Conservation (phyloP, 148 eudicot genomes). For the Nyssa sinensis region DNA sequence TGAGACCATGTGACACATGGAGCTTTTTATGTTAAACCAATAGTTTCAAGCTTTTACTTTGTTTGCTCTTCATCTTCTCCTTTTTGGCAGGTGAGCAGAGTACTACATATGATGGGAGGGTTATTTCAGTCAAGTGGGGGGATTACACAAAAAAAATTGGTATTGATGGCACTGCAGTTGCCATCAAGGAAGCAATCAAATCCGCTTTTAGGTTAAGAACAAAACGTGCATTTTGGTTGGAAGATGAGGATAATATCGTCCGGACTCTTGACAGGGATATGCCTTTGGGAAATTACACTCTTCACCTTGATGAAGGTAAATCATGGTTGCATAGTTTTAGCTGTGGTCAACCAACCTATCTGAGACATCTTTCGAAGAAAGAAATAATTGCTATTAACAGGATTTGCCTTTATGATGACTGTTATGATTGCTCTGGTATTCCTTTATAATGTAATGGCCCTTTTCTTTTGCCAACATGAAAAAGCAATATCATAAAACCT, state of each 20-base stretch:
- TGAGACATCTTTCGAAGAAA: neutral
- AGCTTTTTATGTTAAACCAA: neutral
- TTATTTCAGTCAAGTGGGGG: conserved; percentile 72
- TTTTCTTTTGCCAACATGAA: neutral
- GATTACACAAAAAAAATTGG: conserved; percentile 71
- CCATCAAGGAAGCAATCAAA: conserved; percentile 81
- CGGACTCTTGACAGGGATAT: conserved; percentile 78
- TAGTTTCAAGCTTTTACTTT: neutral
- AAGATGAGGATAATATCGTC: conserved; percentile 75
- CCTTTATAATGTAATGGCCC: neutral
- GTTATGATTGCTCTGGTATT: too few species aligned
- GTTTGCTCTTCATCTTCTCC: neutral
- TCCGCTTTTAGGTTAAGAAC: conserved; percentile 80
- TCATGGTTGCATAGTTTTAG: neutral
- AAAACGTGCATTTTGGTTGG: conserved; percentile 87
- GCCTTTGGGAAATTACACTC: conserved; percentile 73
- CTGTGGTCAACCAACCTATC: neutral
- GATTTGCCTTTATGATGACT: neutral
- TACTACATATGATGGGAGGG: conserved; percentile 62
- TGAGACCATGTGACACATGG: neutral
- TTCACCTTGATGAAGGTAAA: conserved; percentile 86
- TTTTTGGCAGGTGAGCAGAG: conserved; percentile 49
- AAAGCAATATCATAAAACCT: neutral
- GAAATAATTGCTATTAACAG: neutral
- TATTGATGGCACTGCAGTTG: conserved; percentile 71